A percentile compares a stretch with the other conserved stretches of the same genome.
Conservation (phyloP, 78 protist species). For the Tieghemostelium lacteum region DNA sequence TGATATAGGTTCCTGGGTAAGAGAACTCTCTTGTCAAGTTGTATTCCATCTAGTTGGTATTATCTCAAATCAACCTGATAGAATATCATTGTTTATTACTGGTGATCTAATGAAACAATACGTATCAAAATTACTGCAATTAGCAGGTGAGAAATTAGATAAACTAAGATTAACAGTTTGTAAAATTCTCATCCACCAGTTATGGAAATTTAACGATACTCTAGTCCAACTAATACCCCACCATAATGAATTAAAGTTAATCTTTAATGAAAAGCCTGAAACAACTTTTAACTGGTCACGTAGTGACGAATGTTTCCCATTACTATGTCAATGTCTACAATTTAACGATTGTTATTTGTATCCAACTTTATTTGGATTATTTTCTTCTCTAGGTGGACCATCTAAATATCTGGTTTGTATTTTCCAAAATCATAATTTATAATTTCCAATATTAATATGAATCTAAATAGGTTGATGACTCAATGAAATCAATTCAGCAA, state of each 20-base stretch:
- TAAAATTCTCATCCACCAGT: not conserved
- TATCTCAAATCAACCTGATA: not conserved
- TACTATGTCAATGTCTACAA: conserved; percentile 11
- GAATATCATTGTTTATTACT: not conserved
- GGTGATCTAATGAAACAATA: not conserved
- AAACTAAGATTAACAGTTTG: conserved; percentile 38
- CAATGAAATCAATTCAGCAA: not conserved
- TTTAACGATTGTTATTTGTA: conserved; percentile 13
- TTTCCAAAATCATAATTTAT: not conserved
- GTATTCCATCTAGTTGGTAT: not conserved
- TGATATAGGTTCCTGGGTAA: conserved; percentile 87
- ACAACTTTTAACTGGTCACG: conserved; percentile 39
- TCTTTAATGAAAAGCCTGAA: not conserved
- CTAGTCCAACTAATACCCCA: not conserved
- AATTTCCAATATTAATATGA: not conserved
- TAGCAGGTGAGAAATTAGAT: conserved; percentile 63
- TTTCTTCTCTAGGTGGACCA: conserved; percentile 66
- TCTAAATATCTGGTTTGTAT: conserved; percentile 25
- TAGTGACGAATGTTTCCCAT: conserved; percentile 44
- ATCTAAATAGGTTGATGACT: not conserved
- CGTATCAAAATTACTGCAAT: conserved; percentile 24
- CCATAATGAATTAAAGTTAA: not conserved
- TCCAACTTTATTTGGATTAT: conserved; percentile 20
- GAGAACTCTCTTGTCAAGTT: conserved; percentile 75
- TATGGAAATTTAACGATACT: conserved; percentile 3